Conservation (phyloP, 2,329 filamentous ascomycete genomes). For the Cordyceps tenuipes region DNA sequence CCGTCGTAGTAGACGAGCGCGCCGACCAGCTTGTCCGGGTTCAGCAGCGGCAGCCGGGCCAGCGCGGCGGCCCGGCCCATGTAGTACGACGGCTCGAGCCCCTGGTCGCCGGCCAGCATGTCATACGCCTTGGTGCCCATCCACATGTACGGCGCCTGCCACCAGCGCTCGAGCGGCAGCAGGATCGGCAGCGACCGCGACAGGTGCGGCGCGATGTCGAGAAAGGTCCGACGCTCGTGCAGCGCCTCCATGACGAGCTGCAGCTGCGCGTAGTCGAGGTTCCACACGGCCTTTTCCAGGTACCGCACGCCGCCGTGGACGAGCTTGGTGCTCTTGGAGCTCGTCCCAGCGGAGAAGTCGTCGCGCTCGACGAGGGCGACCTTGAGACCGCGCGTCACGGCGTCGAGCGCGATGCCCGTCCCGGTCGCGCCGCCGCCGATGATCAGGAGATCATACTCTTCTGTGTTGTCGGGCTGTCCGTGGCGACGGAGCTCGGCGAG, state of each 20-base stretch:
- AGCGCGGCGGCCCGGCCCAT: conserved; percentile 68
- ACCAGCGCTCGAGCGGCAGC: conserved; percentile 75
- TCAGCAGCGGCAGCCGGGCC: conserved; percentile 71
- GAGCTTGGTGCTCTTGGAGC: conserved; percentile 80
- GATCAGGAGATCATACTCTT: conserved; percentile 66
- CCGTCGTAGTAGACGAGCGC: conserved; percentile 82
- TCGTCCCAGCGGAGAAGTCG: conserved; percentile 74
- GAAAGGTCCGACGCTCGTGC: conserved; percentile 73
- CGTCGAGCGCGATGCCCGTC: conserved; percentile 72
- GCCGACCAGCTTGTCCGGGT: conserved; percentile 63
- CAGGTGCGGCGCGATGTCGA: conserved; percentile 75
- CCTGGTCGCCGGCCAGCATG: conserved; percentile 70
- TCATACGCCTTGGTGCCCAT: conserved; percentile 70
- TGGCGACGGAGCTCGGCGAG: conserved; percentile 31
- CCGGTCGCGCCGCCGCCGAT: conserved; percentile 76
- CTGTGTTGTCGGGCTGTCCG: conserved; percentile 30
- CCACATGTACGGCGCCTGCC: conserved; percentile 71
- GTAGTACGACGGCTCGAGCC: conserved; percentile 78
- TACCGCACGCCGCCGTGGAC: conserved; percentile 81
- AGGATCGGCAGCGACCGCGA: conserved; percentile 76
- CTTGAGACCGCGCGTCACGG: conserved; percentile 67
- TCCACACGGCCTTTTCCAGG: conserved; percentile 79
- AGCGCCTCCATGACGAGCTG: conserved; percentile 73
- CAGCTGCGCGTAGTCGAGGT: conserved; percentile 77
- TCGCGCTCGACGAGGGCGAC: conserved; percentile 76